phyloP scores from a whole-genome alignment of 148 eudicot genomes.

The Chenopodium berlandieri region DNA sequence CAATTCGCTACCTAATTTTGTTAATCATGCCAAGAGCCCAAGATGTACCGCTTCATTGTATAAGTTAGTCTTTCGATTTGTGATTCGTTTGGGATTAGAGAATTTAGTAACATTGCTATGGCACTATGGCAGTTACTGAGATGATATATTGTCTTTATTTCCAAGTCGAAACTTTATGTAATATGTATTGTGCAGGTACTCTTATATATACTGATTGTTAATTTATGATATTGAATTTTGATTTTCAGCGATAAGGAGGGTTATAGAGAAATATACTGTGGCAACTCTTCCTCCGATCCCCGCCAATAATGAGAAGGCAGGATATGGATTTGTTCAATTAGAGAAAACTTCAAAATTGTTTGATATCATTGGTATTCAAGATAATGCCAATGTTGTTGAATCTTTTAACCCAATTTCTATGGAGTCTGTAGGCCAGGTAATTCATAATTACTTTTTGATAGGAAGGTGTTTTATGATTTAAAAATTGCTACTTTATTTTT shows the following conservation, averaged over 20 bases:
- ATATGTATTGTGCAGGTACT: background rate
- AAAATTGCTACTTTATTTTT: constrained; percentile 9
- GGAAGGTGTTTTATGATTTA: background rate
- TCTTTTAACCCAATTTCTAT: constrained; percentile 70
- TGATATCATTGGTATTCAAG: constrained; percentile 43
- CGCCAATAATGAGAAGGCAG: constrained; percentile 51
- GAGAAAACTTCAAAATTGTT: constrained; percentile 50
- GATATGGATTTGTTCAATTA: constrained; percentile 65
- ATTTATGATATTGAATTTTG: background rate
- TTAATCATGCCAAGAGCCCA: too few species aligned
- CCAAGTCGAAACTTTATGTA: background rate
- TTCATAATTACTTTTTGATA: background rate
- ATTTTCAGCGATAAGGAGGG: constrained; percentile 60
- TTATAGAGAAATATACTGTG: constrained; percentile 52
- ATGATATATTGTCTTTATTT: background rate
- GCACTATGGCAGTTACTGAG: background rate
- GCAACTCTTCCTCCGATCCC: constrained; percentile 62
- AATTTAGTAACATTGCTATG: background rate
- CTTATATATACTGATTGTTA: background rate
- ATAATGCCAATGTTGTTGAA: constrained; percentile 36
- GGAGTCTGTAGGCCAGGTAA: constrained; percentile 90
- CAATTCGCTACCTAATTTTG: too few species aligned
- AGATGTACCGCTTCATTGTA: too few species aligned
- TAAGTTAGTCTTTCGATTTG: too few species aligned
- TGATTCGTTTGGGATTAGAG: too few species aligned